Evolutionary conservation across 208 protist species (phyloP).

Genomic region (Leishmania lainsoni): DNA sequence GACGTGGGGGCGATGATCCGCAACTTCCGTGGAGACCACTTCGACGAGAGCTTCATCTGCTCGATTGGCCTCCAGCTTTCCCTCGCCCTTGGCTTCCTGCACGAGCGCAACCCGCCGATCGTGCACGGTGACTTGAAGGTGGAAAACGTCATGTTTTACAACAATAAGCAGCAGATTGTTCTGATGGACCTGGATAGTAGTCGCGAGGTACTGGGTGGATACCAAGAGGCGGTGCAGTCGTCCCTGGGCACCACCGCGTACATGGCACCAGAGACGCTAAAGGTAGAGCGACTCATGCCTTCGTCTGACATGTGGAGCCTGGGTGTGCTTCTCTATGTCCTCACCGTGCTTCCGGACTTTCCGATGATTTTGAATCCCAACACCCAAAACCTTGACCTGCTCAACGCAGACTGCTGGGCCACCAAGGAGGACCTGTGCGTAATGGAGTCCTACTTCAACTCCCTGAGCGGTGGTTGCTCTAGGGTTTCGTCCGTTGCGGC

Average conservation of each 20-base stretch:
- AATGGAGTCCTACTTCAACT: constrained; percentile 40
- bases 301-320: constrained; percentile 85
- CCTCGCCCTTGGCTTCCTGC: constrained; percentile 58
- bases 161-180: constrained; percentile 58
- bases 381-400: constrained; percentile 46
- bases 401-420: constrained; percentile 68
- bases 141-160: constrained; percentile 77
- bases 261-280: constrained; percentile 79
- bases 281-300: constrained; percentile 60
- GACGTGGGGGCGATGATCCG: constrained; percentile 57
- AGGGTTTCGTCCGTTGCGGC: background rate
- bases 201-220: constrained; percentile 40
- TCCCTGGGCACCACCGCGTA: constrained; percentile 60
- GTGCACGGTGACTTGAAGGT: constrained; percentile 84
- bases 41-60: constrained; percentile 61
- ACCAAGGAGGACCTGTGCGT: constrained; percentile 44
- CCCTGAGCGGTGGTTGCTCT: constrained; percentile 15
- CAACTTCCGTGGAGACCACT: constrained; percentile 39
- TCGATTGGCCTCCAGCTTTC: constrained; percentile 67
- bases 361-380: constrained; percentile 68
- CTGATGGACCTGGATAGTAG: constrained; percentile 80
- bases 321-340: constrained; percentile 77
- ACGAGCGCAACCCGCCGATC: constrained; percentile 78
- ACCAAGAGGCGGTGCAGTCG: constrained; percentile 34
- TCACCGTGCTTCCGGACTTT: constrained; percentile 77